Conservation (phyloP, 345 rosid species). For the Lagerstroemia speciosa region DNA sequence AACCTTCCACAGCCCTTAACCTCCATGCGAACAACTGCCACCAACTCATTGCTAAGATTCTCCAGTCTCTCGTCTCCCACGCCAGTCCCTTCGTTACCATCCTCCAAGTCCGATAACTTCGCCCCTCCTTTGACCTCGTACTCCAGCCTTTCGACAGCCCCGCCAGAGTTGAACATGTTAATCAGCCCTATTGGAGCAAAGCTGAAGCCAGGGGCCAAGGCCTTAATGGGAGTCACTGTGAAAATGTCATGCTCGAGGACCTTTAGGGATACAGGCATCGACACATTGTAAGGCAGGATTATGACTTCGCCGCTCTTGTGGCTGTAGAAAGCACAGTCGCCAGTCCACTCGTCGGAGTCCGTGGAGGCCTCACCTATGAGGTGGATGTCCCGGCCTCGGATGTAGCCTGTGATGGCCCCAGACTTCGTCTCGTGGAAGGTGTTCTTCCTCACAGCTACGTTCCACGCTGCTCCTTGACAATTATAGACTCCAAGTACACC, state of each 20-base stretch:
- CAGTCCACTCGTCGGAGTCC: constrained; percentile 49
- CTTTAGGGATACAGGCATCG: constrained; percentile 70
- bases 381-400: constrained; percentile 68
- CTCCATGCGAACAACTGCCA: constrained; percentile 40
- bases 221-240: constrained; percentile 59
- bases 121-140: constrained; percentile 32
- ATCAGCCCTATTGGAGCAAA: constrained; percentile 79
- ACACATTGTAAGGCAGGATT: constrained; percentile 47
- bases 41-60: constrained; percentile 27
- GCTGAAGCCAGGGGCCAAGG: constrained; percentile 38
- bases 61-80: constrained; percentile 14
- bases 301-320: constrained; percentile 40
- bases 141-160: constrained; percentile 54
- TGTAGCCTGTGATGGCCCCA: constrained; percentile 40
- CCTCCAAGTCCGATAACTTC: constrained; percentile 13
- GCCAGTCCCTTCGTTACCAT: neutral
- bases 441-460: constrained; percentile 53
- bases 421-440: constrained; percentile 53
- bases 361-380: constrained; percentile 63
- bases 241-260: constrained; percentile 56
- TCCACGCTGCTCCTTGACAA: constrained; percentile 99
- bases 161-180: constrained; percentile 84
- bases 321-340: constrained; percentile 55
- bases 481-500: constrained; percentile 85
- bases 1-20: constrained; percentile 74